Conservation (phyloP, 306 rosid genomes). For the Rosa multiflora region DNA sequence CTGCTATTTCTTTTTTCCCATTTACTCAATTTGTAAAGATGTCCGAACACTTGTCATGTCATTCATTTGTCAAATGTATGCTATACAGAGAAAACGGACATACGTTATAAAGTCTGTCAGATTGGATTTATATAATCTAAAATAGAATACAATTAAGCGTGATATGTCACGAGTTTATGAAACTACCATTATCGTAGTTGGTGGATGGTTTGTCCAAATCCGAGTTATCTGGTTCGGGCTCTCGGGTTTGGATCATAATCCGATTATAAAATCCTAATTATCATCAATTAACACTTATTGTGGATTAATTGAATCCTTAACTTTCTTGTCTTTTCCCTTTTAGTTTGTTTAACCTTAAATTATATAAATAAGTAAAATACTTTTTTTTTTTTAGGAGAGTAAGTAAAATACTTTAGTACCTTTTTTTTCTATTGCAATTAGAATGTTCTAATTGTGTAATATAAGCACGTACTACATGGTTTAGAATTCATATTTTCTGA, state of each 20-base stretch:
- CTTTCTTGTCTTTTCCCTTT: background rate
- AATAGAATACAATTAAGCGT: background rate
- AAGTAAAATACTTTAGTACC: background rate
- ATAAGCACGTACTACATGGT: background rate
- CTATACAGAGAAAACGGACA: background rate
- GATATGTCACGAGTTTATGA: background rate
- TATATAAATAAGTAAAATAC: background rate
- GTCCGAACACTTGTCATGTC: slow-evolving; percentile 1
- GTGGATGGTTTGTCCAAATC: background rate
- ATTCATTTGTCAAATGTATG: slow-evolving; percentile 18
- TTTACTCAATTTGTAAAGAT: background rate
- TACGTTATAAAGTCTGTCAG: background rate
- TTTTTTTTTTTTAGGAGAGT: background rate
- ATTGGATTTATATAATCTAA: background rate
- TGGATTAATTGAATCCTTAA: background rate
- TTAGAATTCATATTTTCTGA: background rate
- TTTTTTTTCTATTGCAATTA: background rate
- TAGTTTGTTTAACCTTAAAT: background rate
- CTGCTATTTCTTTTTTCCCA: background rate
- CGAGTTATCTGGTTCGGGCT: background rate
- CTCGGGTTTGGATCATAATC: background rate
- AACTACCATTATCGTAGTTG: background rate
- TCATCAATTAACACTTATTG: background rate
- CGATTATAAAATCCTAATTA: background rate
- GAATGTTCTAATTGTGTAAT: background rate